phyloP scores from a whole-genome alignment of 1,139 yeast genomes.

The Pichia sp. region DNA sequence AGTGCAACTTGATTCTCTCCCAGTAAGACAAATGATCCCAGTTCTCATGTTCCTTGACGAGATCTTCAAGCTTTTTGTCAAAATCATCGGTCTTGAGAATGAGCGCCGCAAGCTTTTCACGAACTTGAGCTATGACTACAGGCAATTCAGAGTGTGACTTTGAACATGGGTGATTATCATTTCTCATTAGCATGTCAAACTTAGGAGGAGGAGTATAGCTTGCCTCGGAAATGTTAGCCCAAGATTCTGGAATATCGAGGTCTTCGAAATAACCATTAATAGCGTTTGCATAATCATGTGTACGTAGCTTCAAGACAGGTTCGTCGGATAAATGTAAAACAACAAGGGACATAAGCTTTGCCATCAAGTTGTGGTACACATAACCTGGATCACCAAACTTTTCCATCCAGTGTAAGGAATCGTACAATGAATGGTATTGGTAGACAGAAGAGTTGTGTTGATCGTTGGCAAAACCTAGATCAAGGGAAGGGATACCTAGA shows the following conservation, averaged over 20 bases:
- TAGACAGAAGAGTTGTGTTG: constrained; percentile 40
- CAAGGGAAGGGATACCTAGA: constrained; percentile 58
- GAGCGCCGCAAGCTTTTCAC: constrained; percentile 21
- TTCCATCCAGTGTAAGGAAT: constrained; percentile 62
- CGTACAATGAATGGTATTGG: constrained; percentile 66
- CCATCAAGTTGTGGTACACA: constrained; percentile 44
- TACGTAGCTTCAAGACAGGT: constrained; percentile 35
- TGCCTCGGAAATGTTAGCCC: no score
- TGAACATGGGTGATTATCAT: no score
- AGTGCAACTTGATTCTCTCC: constrained; percentile 33
- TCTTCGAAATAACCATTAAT: constrained; percentile 29
- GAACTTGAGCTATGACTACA: constrained; percentile 18
- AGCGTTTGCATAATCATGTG: constrained; percentile 37
- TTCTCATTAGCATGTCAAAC: no score
- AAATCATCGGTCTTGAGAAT: constrained; percentile 27
- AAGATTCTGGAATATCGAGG: constrained; percentile 31
- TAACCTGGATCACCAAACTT: constrained; percentile 53
- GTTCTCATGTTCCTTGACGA: constrained; percentile 34
- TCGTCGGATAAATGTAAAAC: constrained; percentile 41
- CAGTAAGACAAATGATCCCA: constrained; percentile 29
- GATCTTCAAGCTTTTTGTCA: constrained; percentile 32
- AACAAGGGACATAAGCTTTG: constrained; percentile 44
- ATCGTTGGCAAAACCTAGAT: constrained; percentile 41
- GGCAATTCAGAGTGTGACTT: not conserved
- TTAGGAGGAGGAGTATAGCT: no score